These are phyloP conservation scores for Hirschioporus abietinus DNA, from an alignment of 768 basidiomycete genomes.

Conservation along the genomic window DNA sequence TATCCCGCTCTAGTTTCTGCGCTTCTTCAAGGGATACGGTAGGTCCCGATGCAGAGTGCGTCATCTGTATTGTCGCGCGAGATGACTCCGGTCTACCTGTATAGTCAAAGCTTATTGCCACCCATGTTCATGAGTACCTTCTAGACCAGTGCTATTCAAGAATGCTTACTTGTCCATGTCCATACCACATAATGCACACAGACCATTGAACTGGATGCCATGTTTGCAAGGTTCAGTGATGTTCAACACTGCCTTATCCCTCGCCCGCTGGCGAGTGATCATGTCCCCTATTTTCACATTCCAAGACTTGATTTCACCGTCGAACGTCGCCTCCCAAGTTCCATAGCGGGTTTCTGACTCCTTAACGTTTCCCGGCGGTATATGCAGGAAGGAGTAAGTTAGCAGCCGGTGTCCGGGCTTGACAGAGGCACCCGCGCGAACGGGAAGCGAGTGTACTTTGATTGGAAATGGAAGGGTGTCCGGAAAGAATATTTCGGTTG, in stretches of 20 bases:
- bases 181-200: slow-evolving; percentile 93
- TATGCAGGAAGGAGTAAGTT: slow-evolving; percentile 75
- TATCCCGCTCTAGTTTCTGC: slow-evolving; percentile 79
- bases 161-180: slow-evolving; percentile 81
- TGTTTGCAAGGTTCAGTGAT: slow-evolving; percentile 94
- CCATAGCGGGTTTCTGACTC: slow-evolving; percentile 71
- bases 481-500: slow-evolving; percentile 76
- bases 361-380: slow-evolving; percentile 37
- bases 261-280: slow-evolving; percentile 53
- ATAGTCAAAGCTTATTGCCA: slow-evolving; percentile 62
- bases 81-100: slow-evolving; percentile 83
- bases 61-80: slow-evolving; percentile 89
- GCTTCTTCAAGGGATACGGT: slow-evolving; percentile 93
- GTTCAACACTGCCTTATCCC: slow-evolving; percentile 53
- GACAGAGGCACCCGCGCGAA: slow-evolving; percentile 38
- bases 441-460: slow-evolving; percentile 67
- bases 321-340: slow-evolving; percentile 85
- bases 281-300: slow-evolving; percentile 59
- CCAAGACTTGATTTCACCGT: slow-evolving; percentile 76
- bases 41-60: slow-evolving; percentile 86
- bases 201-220: slow-evolving; percentile 84
- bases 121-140: slow-evolving; percentile 14
- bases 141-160: slow-evolving; percentile 11
- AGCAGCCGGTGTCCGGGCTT: slow-evolving; percentile 73
- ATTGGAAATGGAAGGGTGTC: slow-evolving; percentile 81